A percentile compares a stretch with the other conserved stretches of the same genome.
phyloP scores from a whole-genome alignment of 78 protist genomes.

The Bigelowiella natans region DNA sequence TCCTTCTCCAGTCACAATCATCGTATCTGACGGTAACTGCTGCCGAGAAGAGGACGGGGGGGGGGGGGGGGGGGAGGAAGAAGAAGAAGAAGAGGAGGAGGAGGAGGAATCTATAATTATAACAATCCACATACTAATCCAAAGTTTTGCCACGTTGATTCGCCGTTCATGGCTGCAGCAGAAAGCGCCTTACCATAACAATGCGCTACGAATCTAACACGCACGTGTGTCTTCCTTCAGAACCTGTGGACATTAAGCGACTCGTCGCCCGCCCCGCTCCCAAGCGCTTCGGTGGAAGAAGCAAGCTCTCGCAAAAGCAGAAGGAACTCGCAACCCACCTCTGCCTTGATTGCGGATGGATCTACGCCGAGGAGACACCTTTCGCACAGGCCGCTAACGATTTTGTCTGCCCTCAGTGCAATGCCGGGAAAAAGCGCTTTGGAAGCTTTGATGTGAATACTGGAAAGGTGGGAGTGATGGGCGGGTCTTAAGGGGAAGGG shows the following conservation, averaged over 20 bases:
- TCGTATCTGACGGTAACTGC: neutral
- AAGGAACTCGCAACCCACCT: neutral
- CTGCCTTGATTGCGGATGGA: neutral
- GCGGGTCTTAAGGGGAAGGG: too few species aligned
- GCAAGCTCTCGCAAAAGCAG: neutral
- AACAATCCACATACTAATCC: too few species aligned
- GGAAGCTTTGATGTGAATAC: neutral
- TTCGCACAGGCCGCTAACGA: neutral
- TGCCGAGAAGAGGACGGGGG: too few species aligned
- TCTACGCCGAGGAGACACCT: neutral
- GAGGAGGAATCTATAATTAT: too few species aligned
- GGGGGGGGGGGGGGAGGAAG: too few species aligned
- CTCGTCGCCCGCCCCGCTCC: neutral
- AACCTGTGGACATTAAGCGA: neutral
- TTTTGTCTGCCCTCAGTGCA: neutral
- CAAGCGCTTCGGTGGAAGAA: neutral
- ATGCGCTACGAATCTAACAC: too few species aligned
- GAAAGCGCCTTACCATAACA: too few species aligned
- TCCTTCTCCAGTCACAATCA: neutral
- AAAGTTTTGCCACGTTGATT: too few species aligned
- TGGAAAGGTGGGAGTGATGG: too few species aligned
- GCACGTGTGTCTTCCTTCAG: too few species aligned
- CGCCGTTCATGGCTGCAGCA: too few species aligned
- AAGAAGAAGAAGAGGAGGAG: too few species aligned
- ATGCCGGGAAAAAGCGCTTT: neutral